These are phyloP conservation scores for Pseudofabraea citricarpa DNA, from an alignment of 2,329 filamentous ascomycete species.

Conservation along the genomic window DNA sequence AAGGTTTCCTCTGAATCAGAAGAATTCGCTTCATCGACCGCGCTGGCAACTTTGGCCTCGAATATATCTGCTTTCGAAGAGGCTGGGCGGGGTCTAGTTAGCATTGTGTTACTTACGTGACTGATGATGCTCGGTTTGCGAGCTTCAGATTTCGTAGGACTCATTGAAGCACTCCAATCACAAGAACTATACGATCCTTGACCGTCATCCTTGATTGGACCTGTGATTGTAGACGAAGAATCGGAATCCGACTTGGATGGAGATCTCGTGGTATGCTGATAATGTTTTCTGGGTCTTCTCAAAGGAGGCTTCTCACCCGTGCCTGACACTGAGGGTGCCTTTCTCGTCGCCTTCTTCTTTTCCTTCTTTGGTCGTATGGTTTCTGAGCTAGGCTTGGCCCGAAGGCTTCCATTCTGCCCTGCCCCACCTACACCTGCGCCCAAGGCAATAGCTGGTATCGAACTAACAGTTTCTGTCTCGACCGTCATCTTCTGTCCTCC, in stretches of 20 bases:
- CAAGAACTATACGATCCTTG: slow-evolving; percentile 20
- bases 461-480: slow-evolving; percentile 92
- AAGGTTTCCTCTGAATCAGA: slow-evolving; percentile 98
- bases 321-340: slow-evolving; percentile 67
- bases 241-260: slow-evolving; percentile 13
- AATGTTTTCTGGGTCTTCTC: slow-evolving; percentile 32
- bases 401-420: slow-evolving; percentile 66
- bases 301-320: slow-evolving; percentile 56
- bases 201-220: slow-evolving; percentile 15
- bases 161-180: slow-evolving; percentile 18
- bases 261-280: slow-evolving; percentile 34
- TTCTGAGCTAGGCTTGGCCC: slow-evolving; percentile 86
- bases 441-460: slow-evolving; percentile 78
- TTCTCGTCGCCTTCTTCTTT: slow-evolving; percentile 74
- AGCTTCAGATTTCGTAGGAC: slow-evolving; percentile 20
- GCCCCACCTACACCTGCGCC: slow-evolving; percentile 59
- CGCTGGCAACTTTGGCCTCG: slow-evolving; percentile 92
- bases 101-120: slow-evolving; percentile 36
- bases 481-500: slow-evolving; percentile 93
- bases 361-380: slow-evolving; percentile 94
- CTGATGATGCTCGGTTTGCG: slow-evolving; percentile 33
- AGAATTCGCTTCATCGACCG: slow-evolving; percentile 91
- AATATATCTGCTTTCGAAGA: slow-evolving; percentile 98
- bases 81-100: slow-evolving; percentile 49
- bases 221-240: slow-evolving; percentile 9